A percentile compares a stretch with the other conserved stretches of the same genome.
Evolutionary conservation across 225 moss, liverwort and hornwort genomes (phyloP).

Genomic region (Takakia lepidozioides): DNA sequence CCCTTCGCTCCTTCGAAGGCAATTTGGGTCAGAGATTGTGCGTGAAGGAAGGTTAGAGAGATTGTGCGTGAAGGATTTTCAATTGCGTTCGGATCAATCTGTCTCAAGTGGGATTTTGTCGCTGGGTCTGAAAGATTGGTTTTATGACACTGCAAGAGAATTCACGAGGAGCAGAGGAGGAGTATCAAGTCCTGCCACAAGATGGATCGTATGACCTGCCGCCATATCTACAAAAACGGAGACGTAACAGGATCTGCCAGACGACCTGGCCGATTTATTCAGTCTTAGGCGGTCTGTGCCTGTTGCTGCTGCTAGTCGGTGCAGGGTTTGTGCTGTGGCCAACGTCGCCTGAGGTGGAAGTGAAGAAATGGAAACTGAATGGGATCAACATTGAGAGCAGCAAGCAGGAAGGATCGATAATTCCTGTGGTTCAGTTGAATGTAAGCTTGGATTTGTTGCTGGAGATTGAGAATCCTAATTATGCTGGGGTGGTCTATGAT

Average conservation of each 20-base stretch:
- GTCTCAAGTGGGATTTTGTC: background rate
- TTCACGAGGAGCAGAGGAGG: conserved; percentile 20
- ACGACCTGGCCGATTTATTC: conserved; percentile 16
- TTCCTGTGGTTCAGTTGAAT: conserved; percentile 68
- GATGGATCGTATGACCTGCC: conserved; percentile 30
- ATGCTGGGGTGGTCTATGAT: conserved; percentile 64
- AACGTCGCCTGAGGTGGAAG: conserved; percentile 32
- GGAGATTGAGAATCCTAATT: conserved; percentile 62
- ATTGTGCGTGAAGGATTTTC: too few species aligned
- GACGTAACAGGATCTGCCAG: conserved; percentile 3
- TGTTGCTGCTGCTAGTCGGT: conserved; percentile 20
- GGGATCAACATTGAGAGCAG: conserved; percentile 44
- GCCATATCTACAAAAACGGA: conserved; percentile 9
- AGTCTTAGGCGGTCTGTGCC: conserved; percentile 11
- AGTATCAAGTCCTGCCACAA: conserved; percentile 30
- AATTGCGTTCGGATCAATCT: background rate
- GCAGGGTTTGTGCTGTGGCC: conserved; percentile 54
- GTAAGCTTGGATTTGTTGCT: conserved; percentile 58
- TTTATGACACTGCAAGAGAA: conserved; percentile 6
- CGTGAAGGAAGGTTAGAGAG: too few species aligned
- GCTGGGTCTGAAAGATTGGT: background rate
- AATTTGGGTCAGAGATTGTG: too few species aligned
- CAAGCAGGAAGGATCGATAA: conserved; percentile 21
- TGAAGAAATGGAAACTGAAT: conserved; percentile 50
- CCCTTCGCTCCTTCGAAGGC: background rate